Base-by-base conservation (phyloP, 805 yeast species). In the Candida corydali region DNA sequence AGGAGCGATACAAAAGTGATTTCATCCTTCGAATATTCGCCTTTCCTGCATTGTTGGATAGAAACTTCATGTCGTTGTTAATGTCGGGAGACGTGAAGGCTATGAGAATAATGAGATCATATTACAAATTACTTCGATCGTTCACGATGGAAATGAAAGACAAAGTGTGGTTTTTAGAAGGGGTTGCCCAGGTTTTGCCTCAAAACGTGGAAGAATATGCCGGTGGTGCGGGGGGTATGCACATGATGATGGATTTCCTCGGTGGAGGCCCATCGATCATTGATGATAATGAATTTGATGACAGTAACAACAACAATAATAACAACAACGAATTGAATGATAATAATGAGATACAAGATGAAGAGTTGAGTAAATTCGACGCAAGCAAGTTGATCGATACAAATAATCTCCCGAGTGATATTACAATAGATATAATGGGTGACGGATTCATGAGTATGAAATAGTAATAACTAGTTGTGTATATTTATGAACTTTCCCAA, bases 131-230 rank as follows among this genome's bases (percentile, higher is more conserved):
- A 40, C 70, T 89, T 32, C 68, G 95, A 46, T 79, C 82, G 11
- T 89, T 84, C 57, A 86, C 95, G 0, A 77, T 81, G 24, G 94
- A 86, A 51, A 82, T 85, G 83, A 85, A 84, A 55, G 93, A 88
- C 50, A 76, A 76, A 48, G 94, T 89, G 12, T 89, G 97, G 97
- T 88, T 89, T 49, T 67, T 89, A 44, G 95, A 89, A 59, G 97
- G 97, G 3, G 93, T 87, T 2, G 77, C 93, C 4, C 78, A 80
- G 37, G 95, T 88, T 1, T 68, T 89, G 32, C 96, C 96, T 0
- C 94, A 82, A 8, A 95, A 88, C 57, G 95, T 86, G 37, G 96
- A 89, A 49, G 87, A 83, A 50, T 84, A 86, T 52, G 80, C 89
- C 10, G 95, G 95, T 27, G 86, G 94, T 29, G 69, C 77, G 37